Evolutionary conservation across 352 stramenopile genomes (phyloP), one percentile per base, ranked within the genome.

Genomic region (Globisporangium paddicum): DNA sequence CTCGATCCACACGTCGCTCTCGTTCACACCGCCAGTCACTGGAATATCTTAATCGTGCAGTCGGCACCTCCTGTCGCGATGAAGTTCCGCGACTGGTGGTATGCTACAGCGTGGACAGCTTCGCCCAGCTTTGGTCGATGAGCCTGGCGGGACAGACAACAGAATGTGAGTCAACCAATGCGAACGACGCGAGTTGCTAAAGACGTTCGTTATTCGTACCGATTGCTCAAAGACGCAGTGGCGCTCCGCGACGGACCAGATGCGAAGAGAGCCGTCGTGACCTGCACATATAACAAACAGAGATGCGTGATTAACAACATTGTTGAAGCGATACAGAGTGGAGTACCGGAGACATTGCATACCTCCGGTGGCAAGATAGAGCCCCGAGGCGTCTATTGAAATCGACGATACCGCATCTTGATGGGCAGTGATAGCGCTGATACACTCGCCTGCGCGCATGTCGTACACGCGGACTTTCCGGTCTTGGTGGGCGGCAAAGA

Each of bases 1-100:
- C 32, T 25, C 55, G 16, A 19, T 16, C 28, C 13, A 30, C 30
- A 56, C 16, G 6, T 21, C 23, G 21, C 19, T 21, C 28, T 32
- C 6, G 28, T 45, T 2, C 11, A 60, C 25, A 45, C n/a, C n/a
- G n/a, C n/a, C 48, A 38, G 46, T 85, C 66, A 95, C 64, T 95
- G 86, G 68, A 90, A 95, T 67, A 95, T 81, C 68, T 95, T 95
- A 73, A 95, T 80, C 64, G 87, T 76, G 71, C 83, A 84, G 58
- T 95, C 86, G 5, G 86, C 86, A 19, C 86, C 86, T 30, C 78
- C 73, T 0, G 86, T 88, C 11, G 86, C 86, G 46, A 95, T 82
- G 53, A 87, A 93, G 60, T 89, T 92, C 23, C 82, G 86, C 8
- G 83, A 86, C 55, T 78, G 74, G 38, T 95, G 86, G 60, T 89